These are phyloP conservation scores for Aspergillus leporis DNA, from an alignment of 495 filamentous ascomycete species.

Conservation along the genomic window DNA sequence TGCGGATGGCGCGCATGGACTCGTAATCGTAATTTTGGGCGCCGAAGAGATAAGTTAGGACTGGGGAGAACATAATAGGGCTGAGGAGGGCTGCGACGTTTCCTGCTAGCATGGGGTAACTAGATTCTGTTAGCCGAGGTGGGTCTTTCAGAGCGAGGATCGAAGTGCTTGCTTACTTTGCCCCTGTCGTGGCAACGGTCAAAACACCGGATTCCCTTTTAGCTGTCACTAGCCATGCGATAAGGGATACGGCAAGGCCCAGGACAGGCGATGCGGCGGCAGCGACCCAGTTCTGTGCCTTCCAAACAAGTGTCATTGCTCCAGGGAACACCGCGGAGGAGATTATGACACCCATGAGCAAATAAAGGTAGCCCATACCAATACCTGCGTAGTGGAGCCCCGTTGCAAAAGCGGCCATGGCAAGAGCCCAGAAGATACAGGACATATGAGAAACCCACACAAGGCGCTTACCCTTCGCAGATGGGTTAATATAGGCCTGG, in stretches of 20 bases:
- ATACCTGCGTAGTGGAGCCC: constrained; percentile 73
- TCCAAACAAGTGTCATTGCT: constrained; percentile 79
- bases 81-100: constrained; percentile 80
- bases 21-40: constrained; percentile 87
- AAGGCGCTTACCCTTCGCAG: constrained; percentile 70
- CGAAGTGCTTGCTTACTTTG: constrained; percentile 51
- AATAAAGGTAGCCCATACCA: constrained; percentile 75
- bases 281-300: constrained; percentile 76
- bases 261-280: constrained; percentile 74
- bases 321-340: constrained; percentile 83
- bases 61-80: constrained; percentile 74
- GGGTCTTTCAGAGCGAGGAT: background rate
- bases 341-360: constrained; percentile 92
- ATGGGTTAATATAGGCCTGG: constrained; percentile 58
- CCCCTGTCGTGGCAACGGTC: constrained; percentile 72
- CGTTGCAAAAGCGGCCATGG: constrained; percentile 84
- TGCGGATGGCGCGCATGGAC: constrained; percentile 80
- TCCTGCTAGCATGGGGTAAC: constrained; percentile 85
- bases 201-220: constrained; percentile 73
- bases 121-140: constrained; percentile 18
- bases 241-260: constrained; percentile 72
- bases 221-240: constrained; percentile 89
- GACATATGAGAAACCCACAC: constrained; percentile 83
- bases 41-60: constrained; percentile 74
- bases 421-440: constrained; percentile 73